These are phyloP conservation scores for Emmonsiellopsis sp. DNA, from an alignment of 2,329 filamentous ascomycete genomes.

Conservation along the genomic window DNA sequence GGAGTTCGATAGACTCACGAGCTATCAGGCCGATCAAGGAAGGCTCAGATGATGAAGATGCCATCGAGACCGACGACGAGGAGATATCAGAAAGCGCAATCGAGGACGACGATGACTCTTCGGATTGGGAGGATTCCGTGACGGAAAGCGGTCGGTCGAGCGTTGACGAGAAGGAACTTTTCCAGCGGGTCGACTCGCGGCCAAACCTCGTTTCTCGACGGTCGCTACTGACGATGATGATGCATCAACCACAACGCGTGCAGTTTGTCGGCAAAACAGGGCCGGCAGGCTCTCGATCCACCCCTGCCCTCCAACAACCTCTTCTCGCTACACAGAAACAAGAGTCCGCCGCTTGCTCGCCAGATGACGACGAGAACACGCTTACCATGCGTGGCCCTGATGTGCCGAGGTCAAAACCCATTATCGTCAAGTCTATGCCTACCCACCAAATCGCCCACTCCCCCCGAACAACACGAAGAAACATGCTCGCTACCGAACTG, in stretches of 20 bases:
- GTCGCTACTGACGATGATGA: slow-evolving; percentile 81
- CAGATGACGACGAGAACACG: slow-evolving; percentile 49
- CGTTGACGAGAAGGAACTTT: slow-evolving; percentile 68
- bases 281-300: slow-evolving; percentile 26
- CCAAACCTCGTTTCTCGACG: slow-evolving; percentile 75
- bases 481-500: slow-evolving; percentile 92
- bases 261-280: background rate
- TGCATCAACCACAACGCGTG: slow-evolving; percentile 72
- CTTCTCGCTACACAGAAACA: slow-evolving; percentile 58
- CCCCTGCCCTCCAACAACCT: slow-evolving; percentile 39
- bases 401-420: slow-evolving; percentile 68
- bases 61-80: slow-evolving; percentile 55
- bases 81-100: slow-evolving; percentile 72
- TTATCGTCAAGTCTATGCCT: slow-evolving; percentile 62
- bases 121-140: slow-evolving; percentile 56
- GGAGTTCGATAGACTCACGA: slow-evolving; percentile 50
- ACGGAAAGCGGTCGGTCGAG: slow-evolving; percentile 78
- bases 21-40: slow-evolving; percentile 53
- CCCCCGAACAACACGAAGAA: slow-evolving; percentile 80
- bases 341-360: slow-evolving; percentile 54
- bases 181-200: slow-evolving; percentile 84
- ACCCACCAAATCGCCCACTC: slow-evolving; percentile 69
- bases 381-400: slow-evolving; percentile 55
- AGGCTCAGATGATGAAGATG: slow-evolving; percentile 47
- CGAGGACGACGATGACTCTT: slow-evolving; percentile 57